These are phyloP conservation scores for Diphasiastrum complanatum DNA, from an alignment of 83 land plant species.

Conservation along the genomic window DNA sequence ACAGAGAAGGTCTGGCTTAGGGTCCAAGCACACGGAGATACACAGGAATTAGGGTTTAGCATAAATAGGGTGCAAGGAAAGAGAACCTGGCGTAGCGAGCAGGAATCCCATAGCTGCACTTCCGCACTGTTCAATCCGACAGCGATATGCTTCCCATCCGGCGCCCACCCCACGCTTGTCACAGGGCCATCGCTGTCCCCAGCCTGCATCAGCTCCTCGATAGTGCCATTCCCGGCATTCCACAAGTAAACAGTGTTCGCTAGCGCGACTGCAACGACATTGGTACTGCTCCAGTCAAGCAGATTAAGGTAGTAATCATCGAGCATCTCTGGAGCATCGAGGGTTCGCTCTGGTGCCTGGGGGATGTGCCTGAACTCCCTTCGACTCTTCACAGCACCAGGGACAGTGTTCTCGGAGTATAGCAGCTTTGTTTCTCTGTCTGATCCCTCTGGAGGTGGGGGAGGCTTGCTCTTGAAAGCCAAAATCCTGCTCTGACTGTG, in stretches of 20 bases:
- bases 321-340: conserved; percentile 78
- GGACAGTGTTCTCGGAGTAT: conserved; percentile 18
- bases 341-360: conserved; percentile 60
- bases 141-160: conserved; percentile 64
- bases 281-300: conserved; percentile 75
- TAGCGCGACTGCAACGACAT: conserved; percentile 74
- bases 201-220: conserved; percentile 54
- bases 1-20: too few relatives aligned
- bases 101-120: conserved; percentile 72
- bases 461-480: conserved; percentile 70
- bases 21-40: neutral
- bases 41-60: too few relatives aligned
- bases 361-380: conserved; percentile 55
- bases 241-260: conserved; percentile 53
- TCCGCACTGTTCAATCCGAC: conserved; percentile 56
- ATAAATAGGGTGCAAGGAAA: neutral
- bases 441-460: conserved; percentile 32
- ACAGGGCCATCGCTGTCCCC: conserved; percentile 65
- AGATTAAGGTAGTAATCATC: conserved; percentile 78
- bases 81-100: conserved; percentile 24
- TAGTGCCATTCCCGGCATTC: conserved; percentile 50
- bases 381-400: conserved; percentile 17
- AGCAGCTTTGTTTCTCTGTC: conserved; percentile 14
- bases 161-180: conserved; percentile 77
- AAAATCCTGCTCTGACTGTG: conserved; percentile 49